Evolutionary conservation across 2,329 filamentous ascomycete genomes (phyloP), one percentile per base, ranked within the genome.

Genomic region (Rhinocladiella similis): DNA sequence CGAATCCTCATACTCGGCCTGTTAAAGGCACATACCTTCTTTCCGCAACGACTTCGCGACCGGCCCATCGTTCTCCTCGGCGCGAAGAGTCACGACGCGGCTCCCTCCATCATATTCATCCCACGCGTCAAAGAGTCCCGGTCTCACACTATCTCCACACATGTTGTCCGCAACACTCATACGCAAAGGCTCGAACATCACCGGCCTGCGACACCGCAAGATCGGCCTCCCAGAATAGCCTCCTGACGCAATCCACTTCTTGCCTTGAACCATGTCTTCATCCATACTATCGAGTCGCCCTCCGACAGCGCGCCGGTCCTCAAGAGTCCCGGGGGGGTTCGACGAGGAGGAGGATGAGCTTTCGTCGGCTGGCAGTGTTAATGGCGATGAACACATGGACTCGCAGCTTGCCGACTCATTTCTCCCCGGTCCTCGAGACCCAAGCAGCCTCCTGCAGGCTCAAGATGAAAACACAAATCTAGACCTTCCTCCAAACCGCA

Each of bases 241-340:
- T 25, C 43, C 14, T 16, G 14, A 13, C 42, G 18, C 27, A 29
- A 16, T 35, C 25, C 18, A 14, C 22, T 10, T 9, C n/a, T 27
- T 10, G n/a, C 6, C 43, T 7, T 10, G 19, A 14, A 50, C 10
- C 35, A 64, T 64, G 62, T 59, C 62, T 20, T 60, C 60, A n/a
- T 59, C 48, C 12, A 49, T 59, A 18, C 22, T 57, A 20, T 56
- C 53, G 45, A 53, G 50, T 39, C 57, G 55, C 41, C 57, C 59
- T 13, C 53, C 39, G 29, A 49, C 52, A 10, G 49, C 50, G 42
- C 61, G 63, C 47, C 54, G 61, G 35, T 57, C 59, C 25, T 69
- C 70, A 36, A 67, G 63, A 59, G 61, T 71, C n/a, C 66, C 72
- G 50, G 70, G 68, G 51, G 67, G 65, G 49, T 71, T 72, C 53